phyloP scores from a whole-genome alignment of 139 green algal species.

The Picochlorum sp. region DNA sequence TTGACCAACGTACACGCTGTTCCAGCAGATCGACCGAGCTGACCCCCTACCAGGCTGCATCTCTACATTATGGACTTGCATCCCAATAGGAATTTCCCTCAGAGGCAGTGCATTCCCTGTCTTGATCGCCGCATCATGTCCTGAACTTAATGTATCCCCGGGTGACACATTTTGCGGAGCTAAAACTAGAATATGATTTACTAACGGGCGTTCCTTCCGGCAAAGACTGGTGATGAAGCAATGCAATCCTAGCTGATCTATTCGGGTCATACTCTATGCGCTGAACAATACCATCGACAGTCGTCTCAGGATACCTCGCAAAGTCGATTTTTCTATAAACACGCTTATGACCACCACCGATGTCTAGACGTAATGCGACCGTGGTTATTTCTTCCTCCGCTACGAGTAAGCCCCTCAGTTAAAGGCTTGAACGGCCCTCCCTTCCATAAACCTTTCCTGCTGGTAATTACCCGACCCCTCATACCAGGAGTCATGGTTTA shows the following conservation, averaged over 20 bases:
- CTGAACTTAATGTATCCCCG: conserved; percentile 55
- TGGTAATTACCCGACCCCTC: conserved; percentile 50
- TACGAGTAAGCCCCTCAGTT: conserved; percentile 42
- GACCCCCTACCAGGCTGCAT: conserved; percentile 62
- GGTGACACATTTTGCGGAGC: conserved; percentile 50
- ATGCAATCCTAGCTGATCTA: conserved; percentile 72
- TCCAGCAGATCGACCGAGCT: conserved; percentile 68
- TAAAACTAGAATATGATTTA: conserved; percentile 61
- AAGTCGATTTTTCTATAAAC: conserved; percentile 69
- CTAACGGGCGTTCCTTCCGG: conserved; percentile 1
- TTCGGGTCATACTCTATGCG: conserved; percentile 93
- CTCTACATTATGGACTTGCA: conserved; percentile 80
- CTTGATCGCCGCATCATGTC: conserved; percentile 42
- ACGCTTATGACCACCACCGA: conserved; percentile 64
- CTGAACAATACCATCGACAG: conserved; percentile 51
- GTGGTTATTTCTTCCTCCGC: conserved; percentile 59
- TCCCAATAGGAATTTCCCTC: conserved; percentile 50
- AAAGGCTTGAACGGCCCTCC: conserved; percentile 51
- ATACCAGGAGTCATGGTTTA: conserved; percentile 75
- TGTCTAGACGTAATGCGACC: conserved; percentile 65
- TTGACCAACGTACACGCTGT: conserved; percentile 51
- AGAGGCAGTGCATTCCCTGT: conserved; percentile 70
- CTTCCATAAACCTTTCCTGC: conserved; percentile 44
- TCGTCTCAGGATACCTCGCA: conserved; percentile 14
- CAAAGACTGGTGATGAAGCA: conserved; percentile 53